Evolutionary conservation across 768 basidiomycete genomes (phyloP), one percentile per base, ranked within the genome.

Genomic region (Boletus tylopilopsis): DNA sequence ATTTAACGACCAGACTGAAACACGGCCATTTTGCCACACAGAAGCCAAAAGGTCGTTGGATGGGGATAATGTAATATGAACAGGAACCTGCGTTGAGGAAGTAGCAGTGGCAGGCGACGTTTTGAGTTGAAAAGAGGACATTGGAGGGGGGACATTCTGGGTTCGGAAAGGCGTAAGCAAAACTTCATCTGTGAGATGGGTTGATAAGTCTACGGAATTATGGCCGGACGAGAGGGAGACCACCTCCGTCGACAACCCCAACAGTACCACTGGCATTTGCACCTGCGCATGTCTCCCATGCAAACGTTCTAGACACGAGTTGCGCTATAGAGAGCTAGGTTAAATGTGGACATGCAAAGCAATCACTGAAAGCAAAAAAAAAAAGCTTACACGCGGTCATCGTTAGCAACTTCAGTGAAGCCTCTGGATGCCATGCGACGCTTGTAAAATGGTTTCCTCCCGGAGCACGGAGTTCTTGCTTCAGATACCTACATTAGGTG

Each of bases 71-170:
- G 83, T 71, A 5, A 81, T 69, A 63, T 94, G 84, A 9, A 84
- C 64, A 0, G 94, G 90, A 56, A 66, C n/a, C 61, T 55, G 38
- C 35, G 53, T 42, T 30, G 54, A 53, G 30, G 51, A 18, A 23
- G 15, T 7, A 43, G 51, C 16, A 48, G 47, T 11, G 23, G 56
- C 39, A 10, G 52, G 35, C 12, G 63, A 41, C 45, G 68, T 18
- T 63, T 69, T 39, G 43, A 81, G 69, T 34, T 68, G 68, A 56
- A 77, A 74, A 2, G 91, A 85, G 1, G 85, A 89, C 92, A 96
- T 94, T 0, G 96, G 96, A n/a, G 96, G 96, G n/a, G 95, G 96
- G 5, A 95, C 79, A 62, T 96, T 97, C 70, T 95, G 90, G 1
- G 82, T 79, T 34, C 94, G 80, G 77, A 98, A 98, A 15, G 96